Conservation (phyloP, 2,329 filamentous ascomycete genomes). For the Aspergillus phoenicis region DNA sequence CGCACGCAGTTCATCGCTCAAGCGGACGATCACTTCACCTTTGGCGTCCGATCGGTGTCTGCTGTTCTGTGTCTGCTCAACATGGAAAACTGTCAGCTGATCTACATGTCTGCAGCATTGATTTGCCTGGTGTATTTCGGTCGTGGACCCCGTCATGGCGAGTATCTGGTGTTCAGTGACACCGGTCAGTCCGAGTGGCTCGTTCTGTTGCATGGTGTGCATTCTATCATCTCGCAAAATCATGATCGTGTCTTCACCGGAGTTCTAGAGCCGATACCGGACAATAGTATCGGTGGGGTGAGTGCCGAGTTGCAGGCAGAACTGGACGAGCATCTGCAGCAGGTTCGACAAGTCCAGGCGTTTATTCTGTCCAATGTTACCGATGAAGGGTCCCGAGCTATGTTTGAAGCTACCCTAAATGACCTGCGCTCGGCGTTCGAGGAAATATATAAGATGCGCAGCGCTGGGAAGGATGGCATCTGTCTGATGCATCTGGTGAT, state of each 20-base stretch:
- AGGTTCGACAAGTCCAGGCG: constrained; percentile 14
- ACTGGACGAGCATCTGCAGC: constrained; percentile 19
- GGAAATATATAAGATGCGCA: constrained; percentile 22
- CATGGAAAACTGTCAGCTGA: constrained; percentile 32
- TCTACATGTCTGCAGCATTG: constrained; percentile 36
- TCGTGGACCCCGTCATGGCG: constrained; percentile 30
- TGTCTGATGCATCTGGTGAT: constrained; percentile 29
- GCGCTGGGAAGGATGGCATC: constrained; percentile 14
- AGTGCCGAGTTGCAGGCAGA: constrained; percentile 20
- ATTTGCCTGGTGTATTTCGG: constrained; percentile 41
- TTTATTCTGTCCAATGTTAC: constrained; percentile 16
- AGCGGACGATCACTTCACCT: constrained; percentile 39
- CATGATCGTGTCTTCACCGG: constrained; percentile 30
- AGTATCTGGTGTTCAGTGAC: constrained; percentile 38
- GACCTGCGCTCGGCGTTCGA: constrained; percentile 20
- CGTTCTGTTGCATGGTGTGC: constrained; percentile 36
- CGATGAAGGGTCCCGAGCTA: background rate
- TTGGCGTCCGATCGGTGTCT: constrained; percentile 37
- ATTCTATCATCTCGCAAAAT: constrained; percentile 21
- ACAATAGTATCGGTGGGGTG: constrained; percentile 2
- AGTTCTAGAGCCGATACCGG: constrained; percentile 18
- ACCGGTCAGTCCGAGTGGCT: constrained; percentile 35
- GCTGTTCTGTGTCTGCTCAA: constrained; percentile 30
- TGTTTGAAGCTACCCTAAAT: constrained; percentile 19
- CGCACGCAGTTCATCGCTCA: constrained; percentile 27